Evolutionary conservation across 306 rosid species (phyloP).

Genomic region (Castanopsis chinensis): DNA sequence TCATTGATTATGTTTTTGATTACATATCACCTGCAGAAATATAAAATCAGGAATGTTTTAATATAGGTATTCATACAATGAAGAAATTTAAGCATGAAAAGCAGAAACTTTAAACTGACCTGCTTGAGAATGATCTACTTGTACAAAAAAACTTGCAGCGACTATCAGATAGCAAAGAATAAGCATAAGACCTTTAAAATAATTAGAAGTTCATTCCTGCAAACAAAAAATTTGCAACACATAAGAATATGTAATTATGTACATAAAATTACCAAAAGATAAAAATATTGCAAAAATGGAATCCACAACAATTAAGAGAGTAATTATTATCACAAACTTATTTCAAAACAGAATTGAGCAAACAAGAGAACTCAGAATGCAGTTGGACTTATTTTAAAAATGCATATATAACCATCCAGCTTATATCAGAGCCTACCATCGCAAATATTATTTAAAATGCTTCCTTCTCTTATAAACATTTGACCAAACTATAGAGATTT

Average conservation of each 20-base stretch:
- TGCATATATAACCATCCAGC: background rate
- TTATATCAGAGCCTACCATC: background rate
- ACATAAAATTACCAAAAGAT: background rate
- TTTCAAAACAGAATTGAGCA: background rate
- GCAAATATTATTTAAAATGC: background rate
- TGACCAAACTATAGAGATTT: background rate
- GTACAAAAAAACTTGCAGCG: slow-evolving; percentile 82
- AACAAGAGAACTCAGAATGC: background rate
- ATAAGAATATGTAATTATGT: background rate
- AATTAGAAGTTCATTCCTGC: slow-evolving; percentile 82
- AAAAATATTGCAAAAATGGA: background rate
- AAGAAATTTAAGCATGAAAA: background rate
- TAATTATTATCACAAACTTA: background rate
- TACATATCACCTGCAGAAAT: slow-evolving; percentile 9
- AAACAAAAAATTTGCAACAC: slow-evolving; percentile 20
- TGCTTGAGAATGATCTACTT: slow-evolving; percentile 44
- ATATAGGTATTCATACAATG: background rate
- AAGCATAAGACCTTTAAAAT: slow-evolving; percentile 81
- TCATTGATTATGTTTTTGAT: background rate
- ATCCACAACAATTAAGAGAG: background rate
- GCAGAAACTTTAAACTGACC: slow-evolving; percentile 12
- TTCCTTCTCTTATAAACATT: background rate
- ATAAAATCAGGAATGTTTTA: background rate
- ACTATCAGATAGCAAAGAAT: slow-evolving; percentile 76
- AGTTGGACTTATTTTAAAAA: background rate